Conservation (phyloP, 164 flowering plant genomes). For the Annona squamosa region DNA sequence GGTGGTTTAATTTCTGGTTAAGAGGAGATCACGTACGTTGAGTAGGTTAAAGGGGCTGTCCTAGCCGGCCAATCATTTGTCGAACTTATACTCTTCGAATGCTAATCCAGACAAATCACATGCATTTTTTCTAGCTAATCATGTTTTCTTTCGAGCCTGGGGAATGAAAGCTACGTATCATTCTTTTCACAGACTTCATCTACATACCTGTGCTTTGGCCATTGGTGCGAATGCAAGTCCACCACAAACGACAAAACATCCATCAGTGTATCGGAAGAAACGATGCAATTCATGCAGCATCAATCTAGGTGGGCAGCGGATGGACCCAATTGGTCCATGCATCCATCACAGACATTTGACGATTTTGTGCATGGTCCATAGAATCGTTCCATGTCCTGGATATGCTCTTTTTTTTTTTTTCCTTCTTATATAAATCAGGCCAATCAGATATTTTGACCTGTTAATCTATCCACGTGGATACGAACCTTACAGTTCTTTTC, state of each 20-base stretch:
- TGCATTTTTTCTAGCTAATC: not conserved
- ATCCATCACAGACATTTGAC: not conserved
- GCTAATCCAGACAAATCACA: constrained; percentile 22
- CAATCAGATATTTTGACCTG: not conserved
- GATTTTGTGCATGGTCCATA: not conserved
- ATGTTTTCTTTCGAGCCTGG: constrained; percentile 16
- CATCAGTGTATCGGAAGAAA: not conserved
- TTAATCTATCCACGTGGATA: not conserved
- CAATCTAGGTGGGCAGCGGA: not conserved
- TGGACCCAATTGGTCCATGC: not conserved
- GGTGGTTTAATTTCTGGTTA: not conserved
- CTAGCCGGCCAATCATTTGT: constrained; percentile 58
- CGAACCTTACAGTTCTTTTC: not conserved
- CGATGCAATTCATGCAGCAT: constrained; percentile 1
- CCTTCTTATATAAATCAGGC: not conserved
- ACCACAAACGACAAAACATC: constrained; percentile 14
- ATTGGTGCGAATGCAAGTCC: constrained; percentile 12
- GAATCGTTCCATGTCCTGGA: not conserved
- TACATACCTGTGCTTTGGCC: constrained; percentile 5
- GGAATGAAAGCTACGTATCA: constrained; percentile 24
- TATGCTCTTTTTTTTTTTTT: too few relatives aligned
- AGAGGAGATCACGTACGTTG: constrained; percentile 10
- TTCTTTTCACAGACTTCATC: constrained; percentile 6
- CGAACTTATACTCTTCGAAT: constrained; percentile 22
- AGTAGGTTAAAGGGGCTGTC: constrained; percentile 47